Evolutionary conservation across 345 rosid species (phyloP), one percentile per base, ranked within the genome.

Genomic region (Eucalyptus shirleyi): DNA sequence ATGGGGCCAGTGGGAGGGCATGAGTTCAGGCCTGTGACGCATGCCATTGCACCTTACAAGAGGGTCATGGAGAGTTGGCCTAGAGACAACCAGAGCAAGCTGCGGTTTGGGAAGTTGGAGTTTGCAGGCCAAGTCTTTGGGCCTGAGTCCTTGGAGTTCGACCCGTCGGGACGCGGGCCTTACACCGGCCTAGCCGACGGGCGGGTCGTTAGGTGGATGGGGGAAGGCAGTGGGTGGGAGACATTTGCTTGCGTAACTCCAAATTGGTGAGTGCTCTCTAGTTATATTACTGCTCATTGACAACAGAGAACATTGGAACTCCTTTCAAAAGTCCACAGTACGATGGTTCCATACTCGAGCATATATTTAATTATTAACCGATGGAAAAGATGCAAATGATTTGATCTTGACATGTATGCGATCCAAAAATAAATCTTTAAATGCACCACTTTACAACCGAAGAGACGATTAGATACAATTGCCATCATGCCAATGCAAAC

Each of bases 181-280:
- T 98, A 98, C 90, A 62, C 98, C 2, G 99, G 99, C 10, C 89
- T 98, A 87, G 99, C 99, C 2, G 98, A 98, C 65, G 99, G 99
- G 34, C 94, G 99, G 14, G 90, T 98, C 34, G 99, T 98, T 65
- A 93, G 99, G 89, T 98, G 99, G 99, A 95, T 98, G 99, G 99
- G 99, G 12, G 95, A 96, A 83, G 90, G 87, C 67, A 26, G 90
- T 13, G 98, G 99, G 44, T 97, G 99, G 99, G 97, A 96, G 90
- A 97, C 99, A 28, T 97, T 98, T 90, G 98, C 99, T 4, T 82
- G 92, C 77, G 98, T 94, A 49, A 93, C 99, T 65, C 51, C 96
- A 80, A 96, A 93, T 83, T 98, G 99, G 99, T 97, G 59, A 87
- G 88, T 13, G 26, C 69, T 37, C 60, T 87, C 69, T 37, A 50